A percentile compares a stretch with the other conserved stretches of the same genome.
These are phyloP conservation scores for Xylariales sp. DNA, from an alignment of 2,329 filamentous ascomycete genomes.

Conservation along the genomic window DNA sequence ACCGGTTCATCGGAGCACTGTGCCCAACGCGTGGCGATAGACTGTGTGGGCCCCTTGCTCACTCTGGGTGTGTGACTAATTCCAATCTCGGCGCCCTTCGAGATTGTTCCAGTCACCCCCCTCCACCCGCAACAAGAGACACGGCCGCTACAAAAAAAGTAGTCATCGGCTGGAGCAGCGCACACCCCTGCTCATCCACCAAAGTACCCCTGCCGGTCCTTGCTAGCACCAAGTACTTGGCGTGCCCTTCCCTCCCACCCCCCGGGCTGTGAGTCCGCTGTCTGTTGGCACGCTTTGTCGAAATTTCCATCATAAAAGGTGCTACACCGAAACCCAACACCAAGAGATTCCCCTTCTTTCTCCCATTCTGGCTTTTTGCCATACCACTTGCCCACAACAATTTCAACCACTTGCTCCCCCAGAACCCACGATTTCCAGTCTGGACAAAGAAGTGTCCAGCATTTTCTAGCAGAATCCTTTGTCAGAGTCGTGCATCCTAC, in stretches of 20 bases:
- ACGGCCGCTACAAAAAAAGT: not conserved
- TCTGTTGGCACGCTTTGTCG: no score
- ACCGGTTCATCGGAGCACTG: not conserved
- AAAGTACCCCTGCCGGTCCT: conserved; percentile 4
- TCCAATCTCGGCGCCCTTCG: conserved; percentile 7
- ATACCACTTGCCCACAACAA: conserved; percentile 18
- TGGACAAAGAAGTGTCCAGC: conserved; percentile 34
- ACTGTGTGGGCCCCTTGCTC: conserved; percentile 11
- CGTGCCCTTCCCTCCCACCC: conserved; percentile 3
- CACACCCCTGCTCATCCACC: no score
- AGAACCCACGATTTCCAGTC: conserved; percentile 15
- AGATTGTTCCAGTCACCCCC: conserved; percentile 5
- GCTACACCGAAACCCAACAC: conserved; percentile 19
- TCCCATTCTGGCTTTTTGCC: conserved; percentile 25
- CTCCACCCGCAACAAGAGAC: conserved; percentile 9
- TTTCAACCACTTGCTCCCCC: conserved; percentile 6
- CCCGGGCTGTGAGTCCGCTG: no score
- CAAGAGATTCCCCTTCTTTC: conserved; percentile 10
- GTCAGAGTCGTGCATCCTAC: conserved; percentile 26
- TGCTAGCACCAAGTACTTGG: conserved; percentile 8
- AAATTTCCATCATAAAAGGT: conserved; percentile 17
- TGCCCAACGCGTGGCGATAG: not conserved
- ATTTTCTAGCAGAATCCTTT: conserved; percentile 29
- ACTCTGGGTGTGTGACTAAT: conserved; percentile 10
- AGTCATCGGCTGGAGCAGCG: not conserved